Evolutionary conservation across 495 filamentous ascomycete genomes (phyloP).

Genomic region (Lophiostoma macrostomum): DNA sequence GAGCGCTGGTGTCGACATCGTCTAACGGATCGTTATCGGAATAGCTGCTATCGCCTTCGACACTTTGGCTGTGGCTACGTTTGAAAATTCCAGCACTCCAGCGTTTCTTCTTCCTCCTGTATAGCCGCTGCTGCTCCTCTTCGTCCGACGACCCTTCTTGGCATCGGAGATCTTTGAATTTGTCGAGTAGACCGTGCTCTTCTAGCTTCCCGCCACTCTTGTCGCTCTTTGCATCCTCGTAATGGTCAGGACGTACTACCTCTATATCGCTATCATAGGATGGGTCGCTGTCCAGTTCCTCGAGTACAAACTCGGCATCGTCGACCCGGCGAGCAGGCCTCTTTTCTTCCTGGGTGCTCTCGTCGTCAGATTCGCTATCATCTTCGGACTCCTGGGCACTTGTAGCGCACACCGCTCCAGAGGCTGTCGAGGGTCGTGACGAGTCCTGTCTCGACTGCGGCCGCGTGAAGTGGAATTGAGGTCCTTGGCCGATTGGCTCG

Average conservation of each 20-base stretch:
- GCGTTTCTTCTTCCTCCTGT: constrained; percentile 35
- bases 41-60: constrained; percentile 37
- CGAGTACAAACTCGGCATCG: constrained; percentile 33
- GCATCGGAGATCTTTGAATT: constrained; percentile 28
- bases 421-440: constrained; percentile 32
- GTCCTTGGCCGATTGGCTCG: constrained; percentile 30
- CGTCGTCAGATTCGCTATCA: constrained; percentile 26
- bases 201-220: constrained; percentile 14
- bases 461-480: constrained; percentile 30
- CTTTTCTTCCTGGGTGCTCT: constrained; percentile 14
- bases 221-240: constrained; percentile 39
- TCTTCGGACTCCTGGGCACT: constrained; percentile 26
- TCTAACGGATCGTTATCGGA: constrained; percentile 33
- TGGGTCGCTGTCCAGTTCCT: constrained; percentile 37
- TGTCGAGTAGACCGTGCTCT: constrained; percentile 20
- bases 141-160: constrained; percentile 23
- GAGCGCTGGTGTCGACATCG: constrained; percentile 34
- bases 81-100: constrained; percentile 40
- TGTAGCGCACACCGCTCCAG: constrained; percentile 20
- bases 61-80: constrained; percentile 37
- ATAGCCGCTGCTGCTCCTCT: constrained; percentile 26
- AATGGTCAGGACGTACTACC: constrained; percentile 36
- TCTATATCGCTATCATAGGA: constrained; percentile 39
- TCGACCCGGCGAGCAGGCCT: constrained; percentile 16
- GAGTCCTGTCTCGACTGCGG: constrained; percentile 28